Base-by-base conservation (phyloP, 331 rosid species). In the Pyracantha coccinea region DNA sequence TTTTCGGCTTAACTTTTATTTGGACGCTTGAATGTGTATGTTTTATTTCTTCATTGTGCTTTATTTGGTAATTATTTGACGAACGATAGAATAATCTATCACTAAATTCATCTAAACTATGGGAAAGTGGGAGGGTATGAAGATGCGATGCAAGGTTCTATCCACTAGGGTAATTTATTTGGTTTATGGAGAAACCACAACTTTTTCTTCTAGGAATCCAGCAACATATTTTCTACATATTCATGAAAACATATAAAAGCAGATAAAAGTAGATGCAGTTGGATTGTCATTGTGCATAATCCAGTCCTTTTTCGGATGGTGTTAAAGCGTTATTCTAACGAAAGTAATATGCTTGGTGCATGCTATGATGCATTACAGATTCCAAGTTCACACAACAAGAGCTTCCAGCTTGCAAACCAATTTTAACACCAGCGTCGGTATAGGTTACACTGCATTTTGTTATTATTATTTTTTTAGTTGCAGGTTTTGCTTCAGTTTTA, bases 361-460 rank as follows among this genome's bases (percentile, higher is more conserved):
- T 17, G 2, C 15, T 78, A 19, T 80, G 45, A 47, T 68, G 15
- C 50, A n/a, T 44, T 75, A 80, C 85, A 89, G 98, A 91, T 86
- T 84, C 97, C 62, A 80, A 33, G 82, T 91, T 93, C 82, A 82
- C 97, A 45, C 97, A 91, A 74, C 97, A 91, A 91, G 98, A 89
- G 75, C 93, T 93, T 84, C 88, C 97, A 52, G 97, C 92, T 38
- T 93, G 91, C 91, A 86, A 93, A 78, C 96, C 98, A 57, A 88
- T 91, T 80, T 75, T 93, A 74, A 88, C 98, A 31, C 98, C 98
- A 27, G 88, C 86, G 80, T 89, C 91, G 98, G 97, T 93, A 89
- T 35, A 59, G 7, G 69, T 41, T 32, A 54, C 44, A 2, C 1
- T 69, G 10, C n/a, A 16, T 79, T 58, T 24, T 23, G 13, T 52